phyloP scores from a whole-genome alignment of 129 eudicot species.

The Helichrysum umbraculigerum region DNA sequence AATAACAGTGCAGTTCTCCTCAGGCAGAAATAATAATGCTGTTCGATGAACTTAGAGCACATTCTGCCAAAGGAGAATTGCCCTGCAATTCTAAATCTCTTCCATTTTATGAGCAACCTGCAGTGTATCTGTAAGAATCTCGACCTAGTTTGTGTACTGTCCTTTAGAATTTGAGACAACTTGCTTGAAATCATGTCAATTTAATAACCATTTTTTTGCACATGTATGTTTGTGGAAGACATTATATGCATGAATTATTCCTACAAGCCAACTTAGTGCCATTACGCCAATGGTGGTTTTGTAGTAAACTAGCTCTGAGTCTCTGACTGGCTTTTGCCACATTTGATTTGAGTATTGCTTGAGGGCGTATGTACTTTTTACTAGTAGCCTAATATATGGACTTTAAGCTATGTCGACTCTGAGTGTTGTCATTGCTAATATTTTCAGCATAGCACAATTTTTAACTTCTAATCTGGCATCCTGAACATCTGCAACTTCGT shows the following conservation, averaged over 20 bases:
- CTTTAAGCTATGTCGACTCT: too few relatives aligned
- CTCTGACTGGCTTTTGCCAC: too few relatives aligned
- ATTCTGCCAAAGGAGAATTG: constrained; percentile 67
- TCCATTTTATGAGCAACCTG: background rate
- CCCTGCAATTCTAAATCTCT: constrained; percentile 10
- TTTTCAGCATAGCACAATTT: too few relatives aligned
- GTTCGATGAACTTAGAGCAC: constrained; percentile 2
- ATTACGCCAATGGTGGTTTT: background rate
- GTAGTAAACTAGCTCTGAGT: background rate
- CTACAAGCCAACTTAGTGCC: background rate
- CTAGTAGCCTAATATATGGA: too few relatives aligned
- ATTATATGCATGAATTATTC: background rate
- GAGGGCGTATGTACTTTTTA: too few relatives aligned
- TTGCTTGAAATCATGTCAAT: background rate
- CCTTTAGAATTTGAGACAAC: background rate
- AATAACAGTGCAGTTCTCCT: constrained; percentile 59
- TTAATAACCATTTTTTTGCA: background rate
- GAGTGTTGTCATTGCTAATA: too few relatives aligned
- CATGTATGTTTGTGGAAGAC: background rate
- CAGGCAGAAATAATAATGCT: constrained; percentile 40
- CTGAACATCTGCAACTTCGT: too few relatives aligned
- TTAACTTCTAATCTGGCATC: too few relatives aligned
- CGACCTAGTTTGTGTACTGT: background rate
- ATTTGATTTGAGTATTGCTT: too few relatives aligned
- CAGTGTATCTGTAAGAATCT: background rate